Percentiles rank a stretch among this genome's conserved stretches.
Conservation (phyloP, 495 filamentous ascomycete species). For the Penicillium taxi region DNA sequence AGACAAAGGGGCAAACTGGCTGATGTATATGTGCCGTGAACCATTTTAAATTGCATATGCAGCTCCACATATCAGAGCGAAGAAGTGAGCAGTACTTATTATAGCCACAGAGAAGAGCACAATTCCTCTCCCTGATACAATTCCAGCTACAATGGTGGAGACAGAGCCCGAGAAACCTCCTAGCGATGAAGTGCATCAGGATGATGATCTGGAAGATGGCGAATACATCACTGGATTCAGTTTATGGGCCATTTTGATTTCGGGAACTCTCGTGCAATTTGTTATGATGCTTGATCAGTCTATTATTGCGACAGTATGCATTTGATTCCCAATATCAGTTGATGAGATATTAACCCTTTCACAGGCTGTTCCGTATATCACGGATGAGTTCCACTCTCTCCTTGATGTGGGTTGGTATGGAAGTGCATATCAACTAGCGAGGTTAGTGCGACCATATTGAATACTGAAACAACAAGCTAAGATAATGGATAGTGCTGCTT, state of each 20-base stretch:
- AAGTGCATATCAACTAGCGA: slow-evolving; percentile 23
- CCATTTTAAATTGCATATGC: too few relatives aligned
- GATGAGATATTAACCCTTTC: not conserved
- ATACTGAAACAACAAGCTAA: too few relatives aligned
- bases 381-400: slow-evolving; percentile 19
- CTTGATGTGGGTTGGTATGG: slow-evolving; percentile 32
- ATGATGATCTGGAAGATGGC: not conserved
- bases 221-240: not conserved
- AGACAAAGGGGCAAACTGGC: not conserved
- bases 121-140: too few relatives aligned
- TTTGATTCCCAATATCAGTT: too few relatives aligned
- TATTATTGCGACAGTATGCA: not conserved
- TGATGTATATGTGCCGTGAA: too few relatives aligned
- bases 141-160: too few relatives aligned
- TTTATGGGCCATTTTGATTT: not conserved
- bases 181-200: not conserved
- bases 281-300: not conserved
- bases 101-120: too few relatives aligned
- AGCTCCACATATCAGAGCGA: too few relatives aligned
- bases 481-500: slow-evolving; percentile 14
- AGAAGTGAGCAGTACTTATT: too few relatives aligned
- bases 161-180: not conserved
- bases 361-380: slow-evolving; percentile 17
- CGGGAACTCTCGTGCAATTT: not conserved
- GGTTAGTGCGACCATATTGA: slow-evolving; percentile 1